A percentile compares a stretch with the other conserved stretches of the same genome.
Conservation (phyloP, 768 basidiomycete genomes). For the Xanthoconium stramineum region DNA sequence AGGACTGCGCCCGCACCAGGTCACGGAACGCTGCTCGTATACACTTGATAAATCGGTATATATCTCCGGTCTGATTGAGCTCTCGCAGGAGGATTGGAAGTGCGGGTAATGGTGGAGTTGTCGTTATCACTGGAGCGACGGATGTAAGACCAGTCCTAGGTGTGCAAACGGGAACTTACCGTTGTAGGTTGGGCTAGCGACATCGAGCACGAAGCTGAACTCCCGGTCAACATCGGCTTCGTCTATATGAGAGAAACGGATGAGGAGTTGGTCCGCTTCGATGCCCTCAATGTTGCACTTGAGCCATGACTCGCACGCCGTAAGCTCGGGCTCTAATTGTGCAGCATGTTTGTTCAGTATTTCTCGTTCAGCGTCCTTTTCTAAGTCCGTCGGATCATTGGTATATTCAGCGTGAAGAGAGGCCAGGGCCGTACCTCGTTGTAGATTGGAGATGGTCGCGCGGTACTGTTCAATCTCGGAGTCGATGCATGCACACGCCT, state of each 20-base stretch:
- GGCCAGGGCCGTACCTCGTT: conserved; percentile 49
- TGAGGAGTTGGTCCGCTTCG: conserved; percentile 63
- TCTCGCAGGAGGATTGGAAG: conserved; percentile 66
- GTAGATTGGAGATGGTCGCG: conserved; percentile 55
- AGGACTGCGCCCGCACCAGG: conserved; percentile 8
- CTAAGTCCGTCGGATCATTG: conserved; percentile 33
- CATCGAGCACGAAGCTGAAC: conserved; percentile 74
- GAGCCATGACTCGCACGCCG: conserved; percentile 52
- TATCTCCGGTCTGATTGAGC: conserved; percentile 66
- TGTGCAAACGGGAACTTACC: conserved; percentile 41
- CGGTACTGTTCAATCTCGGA: conserved; percentile 73
- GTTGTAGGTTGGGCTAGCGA: conserved; percentile 58
- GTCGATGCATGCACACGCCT: conserved; percentile 56
- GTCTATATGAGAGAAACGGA: conserved; percentile 71
- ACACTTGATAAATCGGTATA: conserved; percentile 68
- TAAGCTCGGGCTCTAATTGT: conserved; percentile 51
- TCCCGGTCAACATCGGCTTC: conserved; percentile 54
- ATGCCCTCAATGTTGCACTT: conserved; percentile 77
- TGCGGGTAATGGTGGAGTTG: conserved; percentile 64
- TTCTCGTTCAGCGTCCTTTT: conserved; percentile 63
- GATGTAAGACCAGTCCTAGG: background rate
- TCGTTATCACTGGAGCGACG: conserved; percentile 62
- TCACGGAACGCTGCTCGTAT: conserved; percentile 55
- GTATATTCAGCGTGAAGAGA: background rate
- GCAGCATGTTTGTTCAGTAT: conserved; percentile 54